Conservation (phyloP, 106 monocot genomes). For the Acorus calamus region DNA sequence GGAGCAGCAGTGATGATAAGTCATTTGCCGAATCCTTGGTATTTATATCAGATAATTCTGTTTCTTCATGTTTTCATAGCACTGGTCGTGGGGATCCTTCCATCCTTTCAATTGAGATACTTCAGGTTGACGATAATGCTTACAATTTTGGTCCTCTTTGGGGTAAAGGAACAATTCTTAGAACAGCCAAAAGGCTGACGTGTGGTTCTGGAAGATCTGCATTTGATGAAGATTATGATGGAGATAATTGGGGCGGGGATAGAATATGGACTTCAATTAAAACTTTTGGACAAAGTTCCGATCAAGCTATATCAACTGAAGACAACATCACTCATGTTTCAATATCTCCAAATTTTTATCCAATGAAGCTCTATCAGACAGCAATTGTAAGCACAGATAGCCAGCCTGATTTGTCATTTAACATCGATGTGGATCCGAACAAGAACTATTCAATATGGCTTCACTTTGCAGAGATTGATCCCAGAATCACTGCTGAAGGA, state of each 20-base stretch:
- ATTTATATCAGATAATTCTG: conserved; percentile 38
- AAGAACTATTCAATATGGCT: conserved; percentile 93
- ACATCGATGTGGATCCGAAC: conserved; percentile 73
- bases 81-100: conserved; percentile 97
- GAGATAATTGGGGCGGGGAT: conserved; percentile 82
- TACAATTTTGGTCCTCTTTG: conserved; percentile 52
- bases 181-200: conserved; percentile 66
- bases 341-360: conserved; percentile 67
- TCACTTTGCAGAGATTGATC: conserved; percentile 93
- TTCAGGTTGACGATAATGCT: conserved; percentile 62
- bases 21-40: conserved; percentile 76
- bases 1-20: conserved; percentile 68
- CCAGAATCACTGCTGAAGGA: conserved; percentile 33
- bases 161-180: conserved; percentile 46
- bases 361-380: conserved; percentile 66
- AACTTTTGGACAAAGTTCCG: conserved; percentile 45
- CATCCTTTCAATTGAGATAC: conserved; percentile 77
- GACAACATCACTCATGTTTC: conserved; percentile 45
- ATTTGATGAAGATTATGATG: conserved; percentile 85
- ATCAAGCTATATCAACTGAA: conserved; percentile 66
- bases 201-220: conserved; percentile 63
- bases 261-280: conserved; percentile 65
- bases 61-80: conserved; percentile 75
- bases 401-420: conserved; percentile 52
- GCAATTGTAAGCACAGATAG: conserved; percentile 70